Evolutionary conservation across 306 rosid genomes (phyloP).

Genomic region (Potentilla sterilis): DNA sequence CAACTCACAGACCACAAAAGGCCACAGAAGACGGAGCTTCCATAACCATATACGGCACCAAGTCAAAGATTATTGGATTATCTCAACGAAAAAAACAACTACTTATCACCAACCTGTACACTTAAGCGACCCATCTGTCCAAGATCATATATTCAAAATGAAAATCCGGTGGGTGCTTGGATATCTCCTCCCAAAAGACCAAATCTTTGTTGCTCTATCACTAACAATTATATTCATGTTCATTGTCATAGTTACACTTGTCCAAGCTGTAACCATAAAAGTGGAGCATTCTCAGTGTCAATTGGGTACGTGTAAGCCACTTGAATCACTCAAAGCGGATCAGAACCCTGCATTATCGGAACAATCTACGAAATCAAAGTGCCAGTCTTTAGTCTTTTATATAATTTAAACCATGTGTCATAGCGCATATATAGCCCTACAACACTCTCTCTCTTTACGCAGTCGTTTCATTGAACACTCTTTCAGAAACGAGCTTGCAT

Average conservation of each 20-base stretch:
- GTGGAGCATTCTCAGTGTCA: neutral
- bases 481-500: neutral
- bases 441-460: neutral
- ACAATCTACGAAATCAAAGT: slow-evolving; percentile 1
- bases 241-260: slow-evolving; percentile 31
- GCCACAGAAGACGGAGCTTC: slow-evolving; percentile 15
- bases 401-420: neutral
- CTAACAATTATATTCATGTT: neutral
- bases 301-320: slow-evolving; percentile 24
- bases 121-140: neutral
- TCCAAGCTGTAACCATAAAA: slow-evolving; percentile 23
- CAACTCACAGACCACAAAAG: neutral
- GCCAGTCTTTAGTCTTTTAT: neutral
- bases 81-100: neutral
- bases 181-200: neutral
- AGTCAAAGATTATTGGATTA: slow-evolving; percentile 14
- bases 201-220: slow-evolving; percentile 4
- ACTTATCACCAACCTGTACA: neutral
- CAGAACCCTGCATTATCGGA: slow-evolving; percentile 31
- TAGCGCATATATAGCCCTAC: neutral
- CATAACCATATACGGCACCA: neutral
- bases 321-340: slow-evolving; percentile 23
- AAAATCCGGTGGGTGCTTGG: slow-evolving; percentile 2
- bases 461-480: neutral
- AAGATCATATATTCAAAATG: neutral